Evolutionary conservation across 805 yeast species (phyloP).

Genomic region (Candida qinlingensis): DNA sequence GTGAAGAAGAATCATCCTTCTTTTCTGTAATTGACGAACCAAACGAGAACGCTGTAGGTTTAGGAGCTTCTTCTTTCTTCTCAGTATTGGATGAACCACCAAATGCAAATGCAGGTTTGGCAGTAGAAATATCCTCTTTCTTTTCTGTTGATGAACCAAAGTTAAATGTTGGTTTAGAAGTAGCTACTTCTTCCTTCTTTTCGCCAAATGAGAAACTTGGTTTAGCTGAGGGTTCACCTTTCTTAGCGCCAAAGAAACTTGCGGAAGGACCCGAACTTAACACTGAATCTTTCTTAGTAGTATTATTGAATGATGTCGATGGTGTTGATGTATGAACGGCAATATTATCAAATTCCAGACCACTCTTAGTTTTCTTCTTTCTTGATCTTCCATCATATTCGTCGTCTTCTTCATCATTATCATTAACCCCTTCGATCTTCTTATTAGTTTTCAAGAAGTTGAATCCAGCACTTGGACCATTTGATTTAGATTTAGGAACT

Average conservation of each 20-base stretch:
- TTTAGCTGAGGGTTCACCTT: neutral
- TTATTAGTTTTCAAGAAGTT: conserved; percentile 15
- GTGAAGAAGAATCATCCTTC: neutral
- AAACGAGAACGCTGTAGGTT: conserved; percentile 8
- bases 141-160: conserved; percentile 11
- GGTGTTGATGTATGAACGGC: neutral
- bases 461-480: conserved; percentile 28
- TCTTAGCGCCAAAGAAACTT: neutral
- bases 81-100: neutral
- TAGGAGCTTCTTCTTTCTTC: conserved; percentile 5
- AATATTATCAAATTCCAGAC: neutral
- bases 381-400: conserved; percentile 1
- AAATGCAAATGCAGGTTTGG: conserved; percentile 4
- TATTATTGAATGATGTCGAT: neutral
- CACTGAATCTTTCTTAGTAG: neutral
- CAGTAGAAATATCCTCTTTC: conserved; percentile 1
- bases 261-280: neutral
- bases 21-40: neutral
- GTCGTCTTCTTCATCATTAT: neutral
- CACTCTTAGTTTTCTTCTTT: neutral
- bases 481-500: neutral
- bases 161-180: conserved; percentile 7
- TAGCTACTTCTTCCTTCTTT: neutral
- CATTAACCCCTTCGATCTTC: neutral
- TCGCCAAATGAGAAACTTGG: conserved; percentile 12